Evolutionary conservation across 768 basidiomycete species (phyloP).

Genomic region (Russula lepida): DNA sequence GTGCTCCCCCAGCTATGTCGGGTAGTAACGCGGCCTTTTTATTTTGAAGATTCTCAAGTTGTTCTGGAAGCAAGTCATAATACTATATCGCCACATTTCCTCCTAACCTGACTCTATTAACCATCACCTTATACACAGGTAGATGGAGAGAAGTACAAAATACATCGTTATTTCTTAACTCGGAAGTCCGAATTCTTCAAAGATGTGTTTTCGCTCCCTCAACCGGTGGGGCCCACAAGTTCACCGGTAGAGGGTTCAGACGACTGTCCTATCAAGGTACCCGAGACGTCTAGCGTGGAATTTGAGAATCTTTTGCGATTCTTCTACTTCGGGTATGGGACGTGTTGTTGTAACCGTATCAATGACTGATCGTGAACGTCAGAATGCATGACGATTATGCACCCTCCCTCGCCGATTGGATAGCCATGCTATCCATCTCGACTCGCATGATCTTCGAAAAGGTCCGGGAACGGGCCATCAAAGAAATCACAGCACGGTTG

Average conservation of each 20-base stretch:
- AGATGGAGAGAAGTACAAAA: slow-evolving; percentile 19
- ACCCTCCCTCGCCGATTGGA: slow-evolving; percentile 14
- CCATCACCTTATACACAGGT: slow-evolving; percentile 6
- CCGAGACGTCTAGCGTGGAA: slow-evolving; percentile 10
- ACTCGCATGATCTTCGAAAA: slow-evolving; percentile 14
- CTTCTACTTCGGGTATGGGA: slow-evolving; percentile 20
- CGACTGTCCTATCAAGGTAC: slow-evolving; percentile 20
- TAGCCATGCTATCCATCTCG: slow-evolving; percentile 17
- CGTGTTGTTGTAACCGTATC: neutral
- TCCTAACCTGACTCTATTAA: neutral
- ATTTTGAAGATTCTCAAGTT: slow-evolving; percentile 8
- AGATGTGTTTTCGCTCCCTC: slow-evolving; percentile 15
- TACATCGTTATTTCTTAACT: slow-evolving; percentile 20
- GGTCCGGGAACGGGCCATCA: slow-evolving; percentile 16
- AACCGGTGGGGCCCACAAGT: slow-evolving; percentile 11
- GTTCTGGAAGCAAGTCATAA: neutral
- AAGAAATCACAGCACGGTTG: slow-evolving; percentile 10
- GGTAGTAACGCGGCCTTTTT: neutral
- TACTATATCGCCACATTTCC: neutral
- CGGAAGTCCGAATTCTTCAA: slow-evolving; percentile 20
- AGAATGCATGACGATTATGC: slow-evolving; percentile 16
- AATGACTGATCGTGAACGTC: neutral
- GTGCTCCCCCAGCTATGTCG: too few relatives aligned
- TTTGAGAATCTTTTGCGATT: slow-evolving; percentile 20
- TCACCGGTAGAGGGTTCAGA: slow-evolving; percentile 21